Percentiles rank a stretch among this genome's conserved stretches.
phyloP scores from a whole-genome alignment of 1,284 basidiomycete species.

The Peniophora sp. region DNA sequence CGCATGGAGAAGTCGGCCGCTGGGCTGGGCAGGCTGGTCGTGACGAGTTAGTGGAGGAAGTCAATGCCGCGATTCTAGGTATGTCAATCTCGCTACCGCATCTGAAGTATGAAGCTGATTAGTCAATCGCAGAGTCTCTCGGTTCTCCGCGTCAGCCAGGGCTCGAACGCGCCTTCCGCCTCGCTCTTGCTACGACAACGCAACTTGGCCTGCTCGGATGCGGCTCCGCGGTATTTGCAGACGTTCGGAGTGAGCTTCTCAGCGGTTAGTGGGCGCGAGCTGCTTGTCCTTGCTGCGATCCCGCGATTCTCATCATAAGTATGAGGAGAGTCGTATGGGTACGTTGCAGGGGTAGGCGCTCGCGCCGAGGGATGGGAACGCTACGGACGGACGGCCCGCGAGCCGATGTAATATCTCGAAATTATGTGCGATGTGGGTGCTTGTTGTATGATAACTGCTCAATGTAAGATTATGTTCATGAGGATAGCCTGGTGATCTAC shows the following conservation, averaged over 20 bases:
- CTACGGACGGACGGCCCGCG: no score
- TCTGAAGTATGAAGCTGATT: slow-evolving; percentile 5
- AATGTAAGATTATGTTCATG: no score
- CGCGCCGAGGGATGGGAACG: no score
- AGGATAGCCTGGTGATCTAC: no score
- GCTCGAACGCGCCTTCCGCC: slow-evolving; percentile 69
- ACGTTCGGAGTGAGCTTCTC: slow-evolving; percentile 65
- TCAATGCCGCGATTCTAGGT: slow-evolving; percentile 80
- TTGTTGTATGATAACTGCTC: no score
- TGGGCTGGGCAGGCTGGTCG: slow-evolving; percentile 62
- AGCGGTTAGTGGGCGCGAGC: slow-evolving; percentile 14
- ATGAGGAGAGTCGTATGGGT: no score
- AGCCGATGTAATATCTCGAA: no score
- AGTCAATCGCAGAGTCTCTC: slow-evolving; percentile 55
- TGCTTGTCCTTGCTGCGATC: no score
- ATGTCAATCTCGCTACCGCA: slow-evolving; percentile 19
- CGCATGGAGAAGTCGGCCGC: slow-evolving; percentile 53
- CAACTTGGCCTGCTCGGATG: slow-evolving; percentile 64
- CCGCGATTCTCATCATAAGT: no score
- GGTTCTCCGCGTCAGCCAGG: slow-evolving; percentile 62
- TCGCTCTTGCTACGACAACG: slow-evolving; percentile 54
- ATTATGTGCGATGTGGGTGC: no score
- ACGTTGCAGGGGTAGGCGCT: no score
- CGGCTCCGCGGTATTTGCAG: slow-evolving; percentile 73
- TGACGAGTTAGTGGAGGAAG: slow-evolving; percentile 59